Evolutionary conservation across 768 basidiomycete genomes (phyloP).

Genomic region (Xerocomellus chrysenteron): DNA sequence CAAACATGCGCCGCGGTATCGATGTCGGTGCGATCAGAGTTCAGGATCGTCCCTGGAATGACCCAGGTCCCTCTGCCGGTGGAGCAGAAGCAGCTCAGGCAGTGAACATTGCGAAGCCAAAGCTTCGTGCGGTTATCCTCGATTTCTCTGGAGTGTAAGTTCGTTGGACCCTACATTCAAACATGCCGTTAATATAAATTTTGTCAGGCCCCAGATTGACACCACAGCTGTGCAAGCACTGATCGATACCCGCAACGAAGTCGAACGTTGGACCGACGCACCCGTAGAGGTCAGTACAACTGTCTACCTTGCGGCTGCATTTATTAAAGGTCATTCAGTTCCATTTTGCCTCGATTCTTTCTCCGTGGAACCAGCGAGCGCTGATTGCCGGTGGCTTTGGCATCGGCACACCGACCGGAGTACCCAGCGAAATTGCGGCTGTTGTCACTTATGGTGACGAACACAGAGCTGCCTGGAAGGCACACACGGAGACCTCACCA

Average conservation of each 20-base stretch:
- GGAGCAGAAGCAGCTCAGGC: slow-evolving; percentile 46
- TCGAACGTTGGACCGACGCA: slow-evolving; percentile 85
- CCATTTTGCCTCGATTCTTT: slow-evolving; percentile 91
- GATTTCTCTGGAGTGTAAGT: slow-evolving; percentile 82
- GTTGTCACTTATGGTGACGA: slow-evolving; percentile 65
- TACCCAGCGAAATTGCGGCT: slow-evolving; percentile 66
- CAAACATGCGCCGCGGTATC: slow-evolving; percentile 69
- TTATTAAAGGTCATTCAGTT: slow-evolving; percentile 50
- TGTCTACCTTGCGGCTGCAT: neutral
- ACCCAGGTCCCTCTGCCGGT: slow-evolving; percentile 67
- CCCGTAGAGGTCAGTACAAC: slow-evolving; percentile 58
- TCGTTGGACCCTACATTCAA: neutral
- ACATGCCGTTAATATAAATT: neutral
- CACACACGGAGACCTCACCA: neutral
- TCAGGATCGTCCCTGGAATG: slow-evolving; percentile 91
- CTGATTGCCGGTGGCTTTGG: slow-evolving; percentile 92
- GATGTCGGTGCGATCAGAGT: slow-evolving; percentile 64
- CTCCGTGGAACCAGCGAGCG: slow-evolving; percentile 91
- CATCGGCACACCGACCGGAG: slow-evolving; percentile 46
- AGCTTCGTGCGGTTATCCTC: slow-evolving; percentile 81
- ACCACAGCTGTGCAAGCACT: slow-evolving; percentile 90
- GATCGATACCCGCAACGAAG: slow-evolving; percentile 80
- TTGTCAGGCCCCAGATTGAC: slow-evolving; percentile 76
- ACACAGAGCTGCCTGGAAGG: slow-evolving; percentile 30
- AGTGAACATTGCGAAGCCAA: slow-evolving; percentile 56